These are phyloP conservation scores for Trichoderma afroharzianum DNA, from an alignment of 2,329 filamentous ascomycete species.

Conservation along the genomic window DNA sequence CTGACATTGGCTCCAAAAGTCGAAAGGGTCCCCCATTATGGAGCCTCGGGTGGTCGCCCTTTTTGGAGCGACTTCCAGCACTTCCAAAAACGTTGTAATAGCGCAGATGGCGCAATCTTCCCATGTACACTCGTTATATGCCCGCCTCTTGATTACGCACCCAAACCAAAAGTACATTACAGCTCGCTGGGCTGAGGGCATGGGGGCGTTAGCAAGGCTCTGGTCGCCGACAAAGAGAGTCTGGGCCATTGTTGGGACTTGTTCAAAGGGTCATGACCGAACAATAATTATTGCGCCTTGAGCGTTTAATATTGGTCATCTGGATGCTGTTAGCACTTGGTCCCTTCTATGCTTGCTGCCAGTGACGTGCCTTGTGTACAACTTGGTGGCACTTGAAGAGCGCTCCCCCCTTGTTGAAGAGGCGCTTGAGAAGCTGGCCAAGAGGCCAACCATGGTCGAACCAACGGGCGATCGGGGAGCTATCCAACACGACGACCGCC, in stretches of 20 bases:
- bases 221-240: neutral
- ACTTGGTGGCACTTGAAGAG: neutral
- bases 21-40: slow-evolving; percentile 1
- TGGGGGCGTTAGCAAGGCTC: neutral
- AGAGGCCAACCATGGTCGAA: neutral
- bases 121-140: slow-evolving; percentile 18
- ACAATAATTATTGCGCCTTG: slow-evolving; percentile 2
- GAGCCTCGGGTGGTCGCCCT: slow-evolving; percentile 18
- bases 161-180: neutral
- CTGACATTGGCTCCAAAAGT: neutral
- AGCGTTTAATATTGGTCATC: neutral
- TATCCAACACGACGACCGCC: neutral
- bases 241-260: neutral
- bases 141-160: neutral
- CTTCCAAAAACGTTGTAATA: slow-evolving; percentile 15
- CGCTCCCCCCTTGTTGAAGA: neutral
- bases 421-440: neutral
- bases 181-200: neutral
- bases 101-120: slow-evolving; percentile 19
- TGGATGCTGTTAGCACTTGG: neutral
- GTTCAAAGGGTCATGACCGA: neutral
- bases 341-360: neutral
- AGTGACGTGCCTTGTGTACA: neutral
- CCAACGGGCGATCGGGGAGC: neutral
- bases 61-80: slow-evolving; percentile 17